Conservation (phyloP, 1,284 basidiomycete species). For the Sporisorium reilianum region DNA sequence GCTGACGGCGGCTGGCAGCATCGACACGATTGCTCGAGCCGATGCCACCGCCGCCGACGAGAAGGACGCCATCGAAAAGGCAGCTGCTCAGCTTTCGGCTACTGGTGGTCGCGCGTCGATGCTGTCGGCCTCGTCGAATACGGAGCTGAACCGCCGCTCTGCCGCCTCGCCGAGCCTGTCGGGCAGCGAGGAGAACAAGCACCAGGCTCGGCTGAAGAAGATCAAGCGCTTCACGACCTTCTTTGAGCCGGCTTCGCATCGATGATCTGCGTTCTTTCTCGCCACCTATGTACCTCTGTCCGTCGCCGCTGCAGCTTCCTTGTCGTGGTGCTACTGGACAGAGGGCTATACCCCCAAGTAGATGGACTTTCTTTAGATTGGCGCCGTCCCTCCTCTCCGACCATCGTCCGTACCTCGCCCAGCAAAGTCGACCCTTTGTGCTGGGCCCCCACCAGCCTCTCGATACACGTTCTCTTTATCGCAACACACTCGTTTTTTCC, state of each 20-base stretch:
- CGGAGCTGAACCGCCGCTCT: slow-evolving; percentile 31
- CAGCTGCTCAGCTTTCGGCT: slow-evolving; percentile 19
- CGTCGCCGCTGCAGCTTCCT: slow-evolving; percentile 3
- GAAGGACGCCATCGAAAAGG: slow-evolving; percentile 21
- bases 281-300: slow-evolving; percentile 18
- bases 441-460: not conserved
- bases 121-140: slow-evolving; percentile 23
- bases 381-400: not conserved
- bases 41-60: slow-evolving; percentile 1
- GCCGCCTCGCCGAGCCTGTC: slow-evolving; percentile 46
- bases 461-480: too few relatives aligned
- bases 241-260: slow-evolving; percentile 48
- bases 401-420: not conserved
- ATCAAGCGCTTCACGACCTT: slow-evolving; percentile 58
- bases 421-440: not conserved
- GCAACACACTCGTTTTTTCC: not conserved
- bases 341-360: slow-evolving; percentile 38
- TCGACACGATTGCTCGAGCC: slow-evolving; percentile 22
- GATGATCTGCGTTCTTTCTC: slow-evolving; percentile 5
- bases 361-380: slow-evolving; percentile 8
- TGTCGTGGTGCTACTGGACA: slow-evolving; percentile 12
- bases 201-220: slow-evolving; percentile 51
- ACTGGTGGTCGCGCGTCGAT: slow-evolving; percentile 18
- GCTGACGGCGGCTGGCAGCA: slow-evolving; percentile 36
- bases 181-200: slow-evolving; percentile 50